Evolutionary conservation across 305 asterid genomes (phyloP).

Genomic region (Fraxinus dipetala): DNA sequence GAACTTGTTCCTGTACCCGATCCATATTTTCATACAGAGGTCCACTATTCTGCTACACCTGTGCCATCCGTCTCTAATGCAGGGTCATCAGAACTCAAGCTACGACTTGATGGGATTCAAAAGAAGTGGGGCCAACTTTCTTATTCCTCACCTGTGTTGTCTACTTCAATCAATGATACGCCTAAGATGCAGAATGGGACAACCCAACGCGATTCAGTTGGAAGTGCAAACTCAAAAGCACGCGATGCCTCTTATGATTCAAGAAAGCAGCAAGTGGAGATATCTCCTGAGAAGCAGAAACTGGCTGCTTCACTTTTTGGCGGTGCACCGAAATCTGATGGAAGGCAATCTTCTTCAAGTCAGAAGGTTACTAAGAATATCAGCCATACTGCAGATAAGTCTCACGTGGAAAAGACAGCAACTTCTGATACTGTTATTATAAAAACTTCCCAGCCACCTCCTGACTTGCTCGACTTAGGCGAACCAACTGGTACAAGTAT

Average conservation of each 20-base stretch:
- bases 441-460: constrained; percentile 62
- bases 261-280: constrained; percentile 55
- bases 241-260: constrained; percentile 50
- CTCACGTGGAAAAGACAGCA: constrained; percentile 38
- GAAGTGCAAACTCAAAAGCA: constrained; percentile 46
- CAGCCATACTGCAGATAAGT: constrained; percentile 41
- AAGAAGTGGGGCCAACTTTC: constrained; percentile 86
- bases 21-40: constrained; percentile 47
- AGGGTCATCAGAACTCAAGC: constrained; percentile 60
- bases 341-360: constrained; percentile 44
- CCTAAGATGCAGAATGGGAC: constrained; percentile 54
- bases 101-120: constrained; percentile 93
- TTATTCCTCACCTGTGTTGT: constrained; percentile 54
- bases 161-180: constrained; percentile 47
- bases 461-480: constrained; percentile 79
- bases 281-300: constrained; percentile 80
- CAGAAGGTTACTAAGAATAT: constrained; percentile 46
- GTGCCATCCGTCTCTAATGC: constrained; percentile 45
- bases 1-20: constrained; percentile 82
- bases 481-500: constrained; percentile 51
- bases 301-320: constrained; percentile 98
- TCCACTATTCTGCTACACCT: constrained; percentile 40
- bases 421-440: constrained; percentile 35
- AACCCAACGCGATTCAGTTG: constrained; percentile 38
- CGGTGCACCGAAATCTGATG: constrained; percentile 51